These are phyloP conservation scores for Coniochaeta sp. DNA, from an alignment of 2,329 filamentous ascomycete species.

Conservation along the genomic window DNA sequence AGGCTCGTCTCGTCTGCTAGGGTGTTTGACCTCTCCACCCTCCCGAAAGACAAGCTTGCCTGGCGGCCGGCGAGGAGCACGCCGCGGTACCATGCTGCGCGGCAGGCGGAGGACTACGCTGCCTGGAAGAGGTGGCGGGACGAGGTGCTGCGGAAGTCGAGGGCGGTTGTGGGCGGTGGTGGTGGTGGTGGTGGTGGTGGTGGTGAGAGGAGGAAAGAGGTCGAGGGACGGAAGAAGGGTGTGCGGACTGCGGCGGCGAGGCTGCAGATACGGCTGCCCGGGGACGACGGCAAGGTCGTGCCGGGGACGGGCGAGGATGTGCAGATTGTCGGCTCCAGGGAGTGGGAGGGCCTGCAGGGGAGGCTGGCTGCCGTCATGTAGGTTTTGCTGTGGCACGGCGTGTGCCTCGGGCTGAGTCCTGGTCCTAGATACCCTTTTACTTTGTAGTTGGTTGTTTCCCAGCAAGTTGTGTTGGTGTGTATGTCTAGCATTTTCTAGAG, in stretches of 20 bases:
- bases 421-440: background rate
- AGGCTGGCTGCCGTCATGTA: constrained; percentile 16
- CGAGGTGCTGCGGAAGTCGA: constrained; percentile 45
- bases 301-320: constrained; percentile 30
- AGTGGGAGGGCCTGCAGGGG: constrained; percentile 49
- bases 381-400: background rate
- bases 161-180: constrained; percentile 22
- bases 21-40: constrained; percentile 49
- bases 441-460: too few relatives aligned
- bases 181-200: constrained; percentile 7
- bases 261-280: constrained; percentile 42
- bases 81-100: constrained; percentile 58
- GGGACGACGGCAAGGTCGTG: constrained; percentile 34
- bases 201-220: constrained; percentile 9
- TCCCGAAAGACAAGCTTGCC: constrained; percentile 52
- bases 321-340: constrained; percentile 43
- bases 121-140: constrained; percentile 53
- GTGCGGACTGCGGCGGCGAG: constrained; percentile 32
- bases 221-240: constrained; percentile 19
- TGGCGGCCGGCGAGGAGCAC: constrained; percentile 60
- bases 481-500: background rate
- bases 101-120: constrained; percentile 57
- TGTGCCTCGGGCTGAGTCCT: background rate
- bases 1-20: constrained; percentile 48
- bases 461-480: background rate